Evolutionary conservation across 2,329 filamentous ascomycete genomes (phyloP).

Genomic region (Byssothecium circinans): DNA sequence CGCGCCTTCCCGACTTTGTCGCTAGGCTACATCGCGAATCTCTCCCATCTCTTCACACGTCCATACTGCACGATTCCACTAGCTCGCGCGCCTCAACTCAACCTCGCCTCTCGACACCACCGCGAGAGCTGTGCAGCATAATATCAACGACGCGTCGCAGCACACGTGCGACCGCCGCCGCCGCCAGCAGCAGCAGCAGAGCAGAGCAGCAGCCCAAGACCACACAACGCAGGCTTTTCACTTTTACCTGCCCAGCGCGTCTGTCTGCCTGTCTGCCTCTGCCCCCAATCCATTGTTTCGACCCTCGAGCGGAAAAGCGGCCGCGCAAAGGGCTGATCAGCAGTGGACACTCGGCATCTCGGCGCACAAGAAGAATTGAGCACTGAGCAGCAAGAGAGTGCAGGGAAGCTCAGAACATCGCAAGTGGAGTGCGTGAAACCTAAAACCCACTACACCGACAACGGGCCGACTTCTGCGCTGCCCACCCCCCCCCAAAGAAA

Average conservation of each 20-base stretch:
- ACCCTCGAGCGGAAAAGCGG: conserved; percentile 27
- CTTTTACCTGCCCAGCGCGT: neutral
- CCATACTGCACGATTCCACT: neutral
- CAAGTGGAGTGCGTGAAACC: conserved; percentile 16
- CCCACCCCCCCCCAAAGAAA: too few relatives aligned
- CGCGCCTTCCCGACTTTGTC: conserved; percentile 42
- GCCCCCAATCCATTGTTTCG: conserved; percentile 5
- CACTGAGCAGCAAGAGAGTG: conserved; percentile 13
- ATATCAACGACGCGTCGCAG: conserved; percentile 15
- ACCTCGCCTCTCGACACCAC: too few relatives aligned
- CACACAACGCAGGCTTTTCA: neutral
- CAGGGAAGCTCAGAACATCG: conserved; percentile 24
- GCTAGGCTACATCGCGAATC: conserved; percentile 44
- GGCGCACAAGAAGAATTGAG: conserved; percentile 33
- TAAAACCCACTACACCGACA: conserved; percentile 18
- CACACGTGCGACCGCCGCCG: conserved; percentile 36
- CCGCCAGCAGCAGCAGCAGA: neutral
- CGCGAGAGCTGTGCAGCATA: too few relatives aligned
- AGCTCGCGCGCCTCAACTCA: too few relatives aligned
- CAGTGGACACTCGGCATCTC: conserved; percentile 40
- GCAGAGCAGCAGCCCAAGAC: neutral
- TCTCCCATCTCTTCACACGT: conserved; percentile 14
- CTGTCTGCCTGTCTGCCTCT: neutral
- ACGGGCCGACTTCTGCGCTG: conserved; percentile 34
- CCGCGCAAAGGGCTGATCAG: conserved; percentile 37